Evolutionary conservation across 768 basidiomycete species (phyloP).

Genomic region (Serendipita sp.): DNA sequence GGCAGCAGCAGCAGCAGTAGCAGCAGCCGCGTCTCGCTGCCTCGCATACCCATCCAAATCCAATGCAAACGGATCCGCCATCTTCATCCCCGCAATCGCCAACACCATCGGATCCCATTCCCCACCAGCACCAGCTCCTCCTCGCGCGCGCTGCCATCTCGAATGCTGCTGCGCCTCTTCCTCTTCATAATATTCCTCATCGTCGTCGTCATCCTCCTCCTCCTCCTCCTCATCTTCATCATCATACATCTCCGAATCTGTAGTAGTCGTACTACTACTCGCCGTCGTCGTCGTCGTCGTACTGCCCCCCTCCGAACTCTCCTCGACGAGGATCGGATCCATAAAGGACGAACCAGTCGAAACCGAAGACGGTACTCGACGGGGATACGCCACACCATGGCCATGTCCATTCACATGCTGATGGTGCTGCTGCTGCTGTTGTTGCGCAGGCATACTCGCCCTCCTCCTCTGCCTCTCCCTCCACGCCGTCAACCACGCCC

Average conservation of each 20-base stretch:
- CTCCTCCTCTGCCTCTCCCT: background rate
- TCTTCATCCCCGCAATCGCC: background rate
- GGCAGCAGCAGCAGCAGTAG: background rate
- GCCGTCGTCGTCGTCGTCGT: background rate
- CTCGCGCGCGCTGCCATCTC: too few relatives aligned
- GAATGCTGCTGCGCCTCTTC: too few relatives aligned
- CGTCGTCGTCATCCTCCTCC: slow-evolving; percentile 18
- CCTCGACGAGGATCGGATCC: slow-evolving; percentile 6
- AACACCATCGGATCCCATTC: slow-evolving; percentile 1
- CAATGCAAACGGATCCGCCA: slow-evolving; percentile 5
- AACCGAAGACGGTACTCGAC: background rate
- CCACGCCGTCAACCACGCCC: background rate
- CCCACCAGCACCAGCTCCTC: too few relatives aligned
- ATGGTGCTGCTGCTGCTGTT: background rate
- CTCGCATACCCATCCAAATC: background rate
- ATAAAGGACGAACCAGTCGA: slow-evolving; percentile 11
- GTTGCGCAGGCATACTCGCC: background rate
- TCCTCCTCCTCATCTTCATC: slow-evolving; percentile 20
- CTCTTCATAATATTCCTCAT: slow-evolving; percentile 12
- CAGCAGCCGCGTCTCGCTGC: background rate
- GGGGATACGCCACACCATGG: too few relatives aligned
- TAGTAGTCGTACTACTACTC: slow-evolving; percentile 7
- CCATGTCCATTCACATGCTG: background rate
- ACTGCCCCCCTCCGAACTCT: background rate
- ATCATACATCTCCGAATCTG: slow-evolving; percentile 24